A percentile compares a stretch with the other conserved stretches of the same genome.
phyloP scores from a whole-genome alignment of 1,284 basidiomycete species.

The Bothia castanella region DNA sequence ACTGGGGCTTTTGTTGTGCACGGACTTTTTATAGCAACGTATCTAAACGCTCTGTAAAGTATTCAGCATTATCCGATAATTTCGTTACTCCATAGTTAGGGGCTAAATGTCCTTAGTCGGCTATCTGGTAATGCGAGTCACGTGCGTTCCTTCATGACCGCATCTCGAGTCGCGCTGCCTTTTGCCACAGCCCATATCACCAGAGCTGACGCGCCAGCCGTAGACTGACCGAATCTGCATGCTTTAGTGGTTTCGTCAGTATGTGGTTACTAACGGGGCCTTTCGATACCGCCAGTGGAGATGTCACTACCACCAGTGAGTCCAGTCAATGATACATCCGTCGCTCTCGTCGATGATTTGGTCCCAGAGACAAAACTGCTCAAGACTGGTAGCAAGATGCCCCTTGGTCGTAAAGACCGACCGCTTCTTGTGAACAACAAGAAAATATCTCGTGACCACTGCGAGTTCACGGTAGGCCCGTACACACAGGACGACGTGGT shows the following conservation, averaged over 20 bases:
- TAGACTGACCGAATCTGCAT: background rate
- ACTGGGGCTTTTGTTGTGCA: background rate
- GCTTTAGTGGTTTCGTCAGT: background rate
- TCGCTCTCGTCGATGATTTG: background rate
- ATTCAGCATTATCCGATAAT: constrained; percentile 14
- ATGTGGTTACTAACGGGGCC: constrained; percentile 33
- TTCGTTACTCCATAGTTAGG: background rate
- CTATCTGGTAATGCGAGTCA: constrained; percentile 8
- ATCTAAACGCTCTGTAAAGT: constrained; percentile 22
- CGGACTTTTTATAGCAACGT: constrained; percentile 12
- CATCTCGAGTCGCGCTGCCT: background rate
- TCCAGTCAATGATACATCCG: background rate
- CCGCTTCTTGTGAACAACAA: constrained; percentile 53
- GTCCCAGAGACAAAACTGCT: constrained; percentile 56
- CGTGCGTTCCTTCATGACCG: constrained; percentile 6
- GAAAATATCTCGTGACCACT: constrained; percentile 59
- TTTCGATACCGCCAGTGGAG: constrained; percentile 24
- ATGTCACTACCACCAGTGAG: constrained; percentile 23
- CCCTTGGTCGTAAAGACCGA: constrained; percentile 52
- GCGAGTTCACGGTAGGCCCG: constrained; percentile 49
- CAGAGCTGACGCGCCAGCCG: background rate
- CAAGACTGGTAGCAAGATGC: constrained; percentile 51
- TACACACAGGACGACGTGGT: constrained; percentile 53
- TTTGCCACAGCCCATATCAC: background rate
- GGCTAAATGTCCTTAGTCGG: no score